Conservation (phyloP, 345 rosid genomes). For the Heritiera fomes region DNA sequence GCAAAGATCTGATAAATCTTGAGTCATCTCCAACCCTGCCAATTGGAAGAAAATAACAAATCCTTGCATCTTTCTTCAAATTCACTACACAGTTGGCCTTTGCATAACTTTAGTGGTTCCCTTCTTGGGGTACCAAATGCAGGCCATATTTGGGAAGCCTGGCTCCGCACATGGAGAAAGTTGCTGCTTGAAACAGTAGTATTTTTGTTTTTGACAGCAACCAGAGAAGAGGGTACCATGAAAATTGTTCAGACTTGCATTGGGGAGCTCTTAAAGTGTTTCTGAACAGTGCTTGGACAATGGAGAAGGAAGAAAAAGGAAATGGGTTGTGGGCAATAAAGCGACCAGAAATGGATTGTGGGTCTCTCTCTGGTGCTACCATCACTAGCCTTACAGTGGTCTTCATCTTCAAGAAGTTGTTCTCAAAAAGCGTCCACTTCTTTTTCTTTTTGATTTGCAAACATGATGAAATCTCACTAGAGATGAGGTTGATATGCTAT, state of each 20-base stretch:
- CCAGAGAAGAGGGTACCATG: neutral
- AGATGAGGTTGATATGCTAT: conserved; percentile 13
- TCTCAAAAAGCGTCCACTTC: conserved; percentile 40
- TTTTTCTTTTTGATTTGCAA: conserved; percentile 24
- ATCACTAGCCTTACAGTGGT: conserved; percentile 17
- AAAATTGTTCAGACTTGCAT: conserved; percentile 22
- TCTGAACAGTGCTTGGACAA: conserved; percentile 20
- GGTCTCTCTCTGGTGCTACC: conserved; percentile 23
- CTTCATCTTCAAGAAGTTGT: conserved; percentile 29
- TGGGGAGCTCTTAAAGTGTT: conserved; percentile 30
- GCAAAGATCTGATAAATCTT: conserved; percentile 11
- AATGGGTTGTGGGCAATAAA: conserved; percentile 27
- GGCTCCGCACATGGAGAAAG: conserved; percentile 18
- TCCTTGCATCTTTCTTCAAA: conserved; percentile 1
- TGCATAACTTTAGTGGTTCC: conserved; percentile 20
- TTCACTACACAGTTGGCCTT: neutral
- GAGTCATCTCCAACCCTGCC: conserved; percentile 24
- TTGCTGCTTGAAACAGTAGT: neutral
- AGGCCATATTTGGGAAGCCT: conserved; percentile 23
- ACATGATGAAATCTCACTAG: conserved; percentile 21
- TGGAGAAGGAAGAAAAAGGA: conserved; percentile 31
- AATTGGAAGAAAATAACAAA: neutral
- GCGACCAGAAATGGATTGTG: conserved; percentile 30
- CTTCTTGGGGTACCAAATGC: conserved; percentile 31
- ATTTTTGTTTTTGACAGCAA: neutral